These are phyloP conservation scores for Pleurotus ostreatus DNA, from an alignment of 768 basidiomycete species.

Conservation along the genomic window DNA sequence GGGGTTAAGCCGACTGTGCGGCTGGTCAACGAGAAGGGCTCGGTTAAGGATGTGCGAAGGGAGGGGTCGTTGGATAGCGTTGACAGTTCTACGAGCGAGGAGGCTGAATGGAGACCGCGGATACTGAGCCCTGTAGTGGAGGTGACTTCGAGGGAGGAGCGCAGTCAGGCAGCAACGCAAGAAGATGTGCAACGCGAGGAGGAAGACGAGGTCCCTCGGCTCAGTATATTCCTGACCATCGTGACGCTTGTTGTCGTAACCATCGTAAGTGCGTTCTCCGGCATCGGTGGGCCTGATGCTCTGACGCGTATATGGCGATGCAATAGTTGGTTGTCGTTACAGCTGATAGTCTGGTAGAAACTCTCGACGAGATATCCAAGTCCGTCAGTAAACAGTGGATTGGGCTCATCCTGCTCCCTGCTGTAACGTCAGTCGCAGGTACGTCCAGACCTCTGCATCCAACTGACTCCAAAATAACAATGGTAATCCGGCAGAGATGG, in stretches of 20 bases:
- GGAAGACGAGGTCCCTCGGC: slow-evolving; percentile 33
- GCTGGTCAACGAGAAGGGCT: slow-evolving; percentile 10
- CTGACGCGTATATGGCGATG: not conserved
- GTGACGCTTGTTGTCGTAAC: slow-evolving; percentile 56
- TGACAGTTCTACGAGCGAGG: too few relatives aligned
- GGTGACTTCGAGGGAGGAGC: not conserved
- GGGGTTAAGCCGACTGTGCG: slow-evolving; percentile 12
- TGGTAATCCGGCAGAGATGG: slow-evolving; percentile 56
- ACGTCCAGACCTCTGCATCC: not conserved
- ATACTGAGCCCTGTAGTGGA: not conserved
- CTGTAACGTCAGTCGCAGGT: slow-evolving; percentile 80
- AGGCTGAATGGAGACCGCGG: not conserved
- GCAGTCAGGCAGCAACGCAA: not conserved
- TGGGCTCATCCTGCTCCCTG: slow-evolving; percentile 83
- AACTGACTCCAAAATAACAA: not conserved
- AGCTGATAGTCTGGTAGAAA: slow-evolving; percentile 71
- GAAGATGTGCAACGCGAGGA: not conserved
- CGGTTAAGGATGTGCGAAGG: not conserved
- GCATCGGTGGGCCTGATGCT: not conserved
- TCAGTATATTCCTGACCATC: slow-evolving; percentile 58
- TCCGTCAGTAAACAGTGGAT: slow-evolving; percentile 85
- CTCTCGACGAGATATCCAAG: slow-evolving; percentile 73
- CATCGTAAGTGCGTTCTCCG: slow-evolving; percentile 39
- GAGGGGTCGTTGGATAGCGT: too few relatives aligned
- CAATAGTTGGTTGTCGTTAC: slow-evolving; percentile 50